A percentile compares a stretch with the other conserved stretches of the same genome.
Evolutionary conservation across 2,329 filamentous ascomycete species (phyloP).

Genomic region (Aspergillus hortae): DNA sequence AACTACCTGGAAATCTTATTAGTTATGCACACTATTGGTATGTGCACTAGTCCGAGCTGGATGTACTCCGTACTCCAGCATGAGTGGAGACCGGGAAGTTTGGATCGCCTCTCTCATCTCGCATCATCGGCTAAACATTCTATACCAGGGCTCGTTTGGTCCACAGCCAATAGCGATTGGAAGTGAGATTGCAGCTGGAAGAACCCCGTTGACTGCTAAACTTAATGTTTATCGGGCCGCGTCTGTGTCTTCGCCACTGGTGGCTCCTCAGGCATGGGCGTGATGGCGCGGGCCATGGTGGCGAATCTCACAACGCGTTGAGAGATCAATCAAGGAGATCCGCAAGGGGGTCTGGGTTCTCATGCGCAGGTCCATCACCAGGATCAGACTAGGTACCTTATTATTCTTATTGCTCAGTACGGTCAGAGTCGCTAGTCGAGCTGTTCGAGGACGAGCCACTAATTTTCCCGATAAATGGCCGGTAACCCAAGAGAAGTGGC

Average conservation of each 20-base stretch:
- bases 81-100: not conserved
- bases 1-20: not conserved
- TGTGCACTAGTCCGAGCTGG: conserved; percentile 4
- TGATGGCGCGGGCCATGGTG: not conserved
- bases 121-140: not conserved
- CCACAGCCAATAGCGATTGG: too few species aligned
- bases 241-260: not conserved
- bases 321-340: not conserved
- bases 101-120: not conserved
- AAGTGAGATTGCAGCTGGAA: not conserved
- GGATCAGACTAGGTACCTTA: too few species aligned
- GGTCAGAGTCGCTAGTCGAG: too few species aligned
- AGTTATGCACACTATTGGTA: not conserved
- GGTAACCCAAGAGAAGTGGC: too few species aligned
- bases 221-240: not conserved
- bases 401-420: too few species aligned
- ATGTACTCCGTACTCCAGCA: not conserved
- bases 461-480: too few species aligned
- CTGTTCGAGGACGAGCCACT: too few species aligned
- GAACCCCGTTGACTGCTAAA: not conserved
- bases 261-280: not conserved
- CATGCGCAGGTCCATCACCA: too few species aligned
- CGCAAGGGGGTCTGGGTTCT: not conserved
- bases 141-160: not conserved
- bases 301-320: not conserved